A percentile compares a stretch with the other conserved stretches of the same genome.
phyloP scores from a whole-genome alignment of 2,329 filamentous ascomycete genomes.

The Aureobasidium zeae region DNA sequence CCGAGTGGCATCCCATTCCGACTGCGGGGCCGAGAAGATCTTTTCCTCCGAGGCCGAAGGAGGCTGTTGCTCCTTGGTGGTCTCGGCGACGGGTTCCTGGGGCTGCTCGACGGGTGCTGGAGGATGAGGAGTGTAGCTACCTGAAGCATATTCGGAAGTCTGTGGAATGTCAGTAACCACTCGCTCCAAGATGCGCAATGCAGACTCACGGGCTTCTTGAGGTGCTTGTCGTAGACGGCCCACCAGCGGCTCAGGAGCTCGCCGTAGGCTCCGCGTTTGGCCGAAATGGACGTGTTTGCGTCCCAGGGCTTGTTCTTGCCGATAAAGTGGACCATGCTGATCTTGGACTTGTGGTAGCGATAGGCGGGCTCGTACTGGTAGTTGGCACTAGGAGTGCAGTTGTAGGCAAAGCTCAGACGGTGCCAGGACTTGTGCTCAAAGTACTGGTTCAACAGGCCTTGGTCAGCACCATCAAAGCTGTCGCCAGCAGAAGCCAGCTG shows the following conservation, averaged over 20 bases:
- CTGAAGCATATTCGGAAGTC: slow-evolving; percentile 16
- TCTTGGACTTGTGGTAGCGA: slow-evolving; percentile 79
- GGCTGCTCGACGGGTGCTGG: slow-evolving; percentile 16
- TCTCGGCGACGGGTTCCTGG: slow-evolving; percentile 29
- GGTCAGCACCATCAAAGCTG: slow-evolving; percentile 95
- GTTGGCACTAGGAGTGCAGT: slow-evolving; percentile 90
- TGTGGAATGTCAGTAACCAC: slow-evolving; percentile 12
- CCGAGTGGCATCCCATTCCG: slow-evolving; percentile 55
- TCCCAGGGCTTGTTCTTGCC: slow-evolving; percentile 83
- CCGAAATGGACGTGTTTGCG: slow-evolving; percentile 29
- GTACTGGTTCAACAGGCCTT: slow-evolving; percentile 91
- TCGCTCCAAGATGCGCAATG: not conserved
- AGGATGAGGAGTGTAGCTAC: slow-evolving; percentile 16
- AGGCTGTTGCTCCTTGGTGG: slow-evolving; percentile 37
- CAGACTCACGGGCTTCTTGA: slow-evolving; percentile 39
- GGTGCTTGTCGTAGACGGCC: slow-evolving; percentile 86
- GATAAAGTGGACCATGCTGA: slow-evolving; percentile 91
- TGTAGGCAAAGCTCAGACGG: slow-evolving; percentile 88
- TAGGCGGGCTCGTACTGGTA: slow-evolving; percentile 98
- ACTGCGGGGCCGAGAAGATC: slow-evolving; percentile 48
- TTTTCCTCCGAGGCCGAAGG: slow-evolving; percentile 39
- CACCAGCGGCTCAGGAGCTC: slow-evolving; percentile 87
- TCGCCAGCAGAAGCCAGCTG: slow-evolving; percentile 78
- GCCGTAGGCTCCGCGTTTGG: slow-evolving; percentile 58
- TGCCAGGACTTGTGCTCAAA: slow-evolving; percentile 70